Conservation (phyloP, 768 basidiomycete genomes). For the Hirschioporus abietinus region DNA sequence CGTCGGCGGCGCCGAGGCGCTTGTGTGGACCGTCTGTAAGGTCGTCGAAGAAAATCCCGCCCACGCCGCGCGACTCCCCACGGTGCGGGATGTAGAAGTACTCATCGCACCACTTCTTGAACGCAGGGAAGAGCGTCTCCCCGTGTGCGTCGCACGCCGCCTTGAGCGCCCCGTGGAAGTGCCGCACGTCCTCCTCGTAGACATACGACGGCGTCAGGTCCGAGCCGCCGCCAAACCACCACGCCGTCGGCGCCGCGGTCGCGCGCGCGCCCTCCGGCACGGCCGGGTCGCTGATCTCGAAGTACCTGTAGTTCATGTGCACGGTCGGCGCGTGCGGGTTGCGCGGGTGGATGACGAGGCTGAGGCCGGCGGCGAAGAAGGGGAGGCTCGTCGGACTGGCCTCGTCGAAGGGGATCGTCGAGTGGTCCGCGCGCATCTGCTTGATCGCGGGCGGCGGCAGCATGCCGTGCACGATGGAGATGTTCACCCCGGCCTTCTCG, state of each 20-base stretch:
- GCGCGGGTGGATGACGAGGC: slow-evolving; percentile 88
- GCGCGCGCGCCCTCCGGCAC: slow-evolving; percentile 20
- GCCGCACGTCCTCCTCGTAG: slow-evolving; percentile 76
- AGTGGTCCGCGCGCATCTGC: slow-evolving; percentile 94
- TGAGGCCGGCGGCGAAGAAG: slow-evolving; percentile 91
- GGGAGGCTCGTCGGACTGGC: slow-evolving; percentile 62
- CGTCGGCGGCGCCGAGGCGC: slow-evolving; percentile 43
- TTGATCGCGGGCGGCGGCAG: slow-evolving; percentile 87
- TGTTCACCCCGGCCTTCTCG: slow-evolving; percentile 96
- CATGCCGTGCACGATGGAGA: slow-evolving; percentile 83
- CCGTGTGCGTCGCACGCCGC: slow-evolving; percentile 72
- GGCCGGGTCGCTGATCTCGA: slow-evolving; percentile 71
- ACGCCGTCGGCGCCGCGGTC: slow-evolving; percentile 49
- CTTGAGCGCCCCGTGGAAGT: slow-evolving; percentile 82
- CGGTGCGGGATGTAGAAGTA: slow-evolving; percentile 95
- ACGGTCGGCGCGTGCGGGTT: slow-evolving; percentile 93
- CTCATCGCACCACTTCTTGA: slow-evolving; percentile 97
- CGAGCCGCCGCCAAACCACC: slow-evolving; percentile 98
- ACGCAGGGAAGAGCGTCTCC: slow-evolving; percentile 58
- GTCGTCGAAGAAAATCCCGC: slow-evolving; percentile 97
- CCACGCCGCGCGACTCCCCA: slow-evolving; percentile 79
- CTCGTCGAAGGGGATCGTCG: slow-evolving; percentile 59
- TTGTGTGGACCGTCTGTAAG: slow-evolving; percentile 61
- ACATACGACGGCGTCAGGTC: slow-evolving; percentile 95
- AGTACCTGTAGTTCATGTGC: slow-evolving; percentile 96